A percentile compares a stretch with the other conserved stretches of the same genome.
These are phyloP conservation scores for Ensete ventricosum DNA, from an alignment of 176 grass and related monocot species.

Conservation along the genomic window DNA sequence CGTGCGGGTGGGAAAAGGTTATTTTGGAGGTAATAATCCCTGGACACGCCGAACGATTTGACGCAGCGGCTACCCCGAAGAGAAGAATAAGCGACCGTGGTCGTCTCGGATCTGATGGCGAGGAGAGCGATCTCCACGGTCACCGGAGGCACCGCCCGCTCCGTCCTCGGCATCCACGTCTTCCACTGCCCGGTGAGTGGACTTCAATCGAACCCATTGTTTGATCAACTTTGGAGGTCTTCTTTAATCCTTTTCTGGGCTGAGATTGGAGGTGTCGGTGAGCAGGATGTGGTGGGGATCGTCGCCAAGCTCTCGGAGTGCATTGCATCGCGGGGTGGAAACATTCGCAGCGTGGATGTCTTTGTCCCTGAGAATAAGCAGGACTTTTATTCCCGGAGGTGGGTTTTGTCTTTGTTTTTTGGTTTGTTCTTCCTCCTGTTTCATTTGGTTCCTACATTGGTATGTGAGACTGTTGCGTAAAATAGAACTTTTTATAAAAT, in stretches of 20 bases:
- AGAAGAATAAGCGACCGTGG: background rate
- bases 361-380: slow-evolving; percentile 67
- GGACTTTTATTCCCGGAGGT: slow-evolving; percentile 81
- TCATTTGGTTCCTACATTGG: slow-evolving; percentile 6
- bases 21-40: too few species aligned
- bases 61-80: too few species aligned
- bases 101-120: background rate
- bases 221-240: background rate
- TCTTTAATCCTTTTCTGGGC: background rate
- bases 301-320: slow-evolving; percentile 70
- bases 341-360: slow-evolving; percentile 83
- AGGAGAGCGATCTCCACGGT: slow-evolving; percentile 29
- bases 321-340: slow-evolving; percentile 79
- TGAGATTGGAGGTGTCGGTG: background rate
- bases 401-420: background rate
- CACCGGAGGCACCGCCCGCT: slow-evolving; percentile 13
- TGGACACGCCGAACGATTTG: too few species aligned
- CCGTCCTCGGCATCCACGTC: slow-evolving; percentile 59
- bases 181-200: slow-evolving; percentile 57
- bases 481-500: background rate
- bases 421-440: background rate
- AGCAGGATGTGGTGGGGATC: slow-evolving; percentile 61
- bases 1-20: too few species aligned
- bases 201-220: background rate
- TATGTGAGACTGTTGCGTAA: background rate